Conservation (phyloP, 2,329 filamentous ascomycete species). For the Apiospora saccharicola region DNA sequence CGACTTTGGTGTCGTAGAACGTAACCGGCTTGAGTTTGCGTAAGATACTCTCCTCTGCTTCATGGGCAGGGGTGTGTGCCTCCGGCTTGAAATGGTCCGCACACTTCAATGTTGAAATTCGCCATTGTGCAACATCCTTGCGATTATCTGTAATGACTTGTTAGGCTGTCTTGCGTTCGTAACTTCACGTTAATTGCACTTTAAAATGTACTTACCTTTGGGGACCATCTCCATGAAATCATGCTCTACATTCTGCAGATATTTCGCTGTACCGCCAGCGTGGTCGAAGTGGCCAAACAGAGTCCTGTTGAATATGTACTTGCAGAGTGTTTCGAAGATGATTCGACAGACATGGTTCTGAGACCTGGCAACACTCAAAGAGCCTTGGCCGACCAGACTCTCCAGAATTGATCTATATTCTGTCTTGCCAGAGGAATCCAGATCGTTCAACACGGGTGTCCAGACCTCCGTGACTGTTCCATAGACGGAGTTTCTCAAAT, state of each 20-base stretch:
- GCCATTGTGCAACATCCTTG: background rate
- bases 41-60: background rate
- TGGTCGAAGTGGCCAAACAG: background rate
- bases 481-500: background rate
- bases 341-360: background rate
- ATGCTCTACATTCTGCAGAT: background rate
- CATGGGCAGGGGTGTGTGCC: background rate
- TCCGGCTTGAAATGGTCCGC: background rate
- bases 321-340: background rate
- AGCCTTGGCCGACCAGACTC: background rate
- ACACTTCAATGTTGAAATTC: background rate
- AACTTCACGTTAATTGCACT: background rate
- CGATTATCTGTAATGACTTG: background rate
- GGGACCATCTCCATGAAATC: background rate
- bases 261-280: fast-evolving
- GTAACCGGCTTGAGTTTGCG: background rate
- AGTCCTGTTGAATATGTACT: background rate
- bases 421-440: fast-evolving
- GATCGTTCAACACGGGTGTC: background rate
- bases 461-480: background rate
- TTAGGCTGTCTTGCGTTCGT: background rate
- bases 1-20: background rate
- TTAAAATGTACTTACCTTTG: background rate
- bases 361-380: background rate
- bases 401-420: background rate